Base-by-base conservation (phyloP, 257 asterid genomes). In the Henckelia pumila region DNA sequence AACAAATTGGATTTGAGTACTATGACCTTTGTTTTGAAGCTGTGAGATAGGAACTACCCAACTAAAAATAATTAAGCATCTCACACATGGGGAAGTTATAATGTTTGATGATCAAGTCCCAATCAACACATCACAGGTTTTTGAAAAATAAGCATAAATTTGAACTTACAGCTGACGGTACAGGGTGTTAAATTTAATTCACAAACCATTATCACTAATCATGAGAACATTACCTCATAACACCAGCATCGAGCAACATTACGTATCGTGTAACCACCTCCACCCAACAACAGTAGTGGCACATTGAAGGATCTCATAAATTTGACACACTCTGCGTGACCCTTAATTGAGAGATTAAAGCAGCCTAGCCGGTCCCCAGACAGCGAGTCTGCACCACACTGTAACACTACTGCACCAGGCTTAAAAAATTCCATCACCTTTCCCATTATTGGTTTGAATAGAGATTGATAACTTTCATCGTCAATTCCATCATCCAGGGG, bases 221-320 rank as follows among this genome's bases (percentile, higher is more conserved):
- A 4, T 17, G 17, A 47, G 55, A 19, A 47, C 8, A 5, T 47
- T 65, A 84, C 89, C 86, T 84, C 89, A 59, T 84, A 84, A 81
- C 89, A 84, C 89, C 89, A 84, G 74, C 89, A 84, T 29, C 89
- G 89, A 73, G 89, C 89, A 70, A 84, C 89, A 74, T 84, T 84
- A 37, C 89, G 89, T 63, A 84, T 84, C 25, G 89, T 84, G 78
- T 84, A 84, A 61, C 89, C 89, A 76, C 89, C 89, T 50, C 89
- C 89, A 26, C 89, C 89, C 79, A 84, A 63, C 77, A 84, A 70
- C 44, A 84, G 73, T 67, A 84, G 80, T 53, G 89, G 89, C 75
- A 84, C 89, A 49, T 84, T 84, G 67, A 84, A 84, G 56, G 89
- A 81, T 62, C 89, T 81, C 89, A 84, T 84, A 67, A 76, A 84